These are phyloP conservation scores for Eutypella sp. DNA, from an alignment of 2,329 filamentous ascomycete genomes.

Conservation along the genomic window DNA sequence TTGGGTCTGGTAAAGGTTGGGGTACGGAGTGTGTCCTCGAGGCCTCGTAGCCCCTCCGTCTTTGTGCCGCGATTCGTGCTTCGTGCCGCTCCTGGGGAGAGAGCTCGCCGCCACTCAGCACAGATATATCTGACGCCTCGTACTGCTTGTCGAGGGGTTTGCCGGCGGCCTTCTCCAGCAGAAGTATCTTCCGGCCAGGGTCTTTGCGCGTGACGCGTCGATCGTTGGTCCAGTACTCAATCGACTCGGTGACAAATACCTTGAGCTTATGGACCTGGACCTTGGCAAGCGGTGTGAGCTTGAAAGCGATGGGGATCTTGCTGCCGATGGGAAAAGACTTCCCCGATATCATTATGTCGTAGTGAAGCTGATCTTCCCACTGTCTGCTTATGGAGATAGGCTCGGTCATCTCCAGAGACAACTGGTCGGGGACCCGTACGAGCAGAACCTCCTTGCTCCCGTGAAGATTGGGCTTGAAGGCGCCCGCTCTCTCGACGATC, in stretches of 20 bases:
- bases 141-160: slow-evolving; percentile 68
- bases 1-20: slow-evolving; percentile 44
- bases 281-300: slow-evolving; percentile 86
- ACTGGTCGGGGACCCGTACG: slow-evolving; percentile 79
- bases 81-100: slow-evolving; percentile 42
- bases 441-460: slow-evolving; percentile 78
- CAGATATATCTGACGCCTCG: slow-evolving; percentile 68
- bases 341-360: slow-evolving; percentile 92
- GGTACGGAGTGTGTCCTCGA: slow-evolving; percentile 34
- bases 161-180: slow-evolving; percentile 86
- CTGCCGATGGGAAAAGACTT: slow-evolving; percentile 89
- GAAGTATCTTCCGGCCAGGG: slow-evolving; percentile 73
- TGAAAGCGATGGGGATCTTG: slow-evolving; percentile 89
- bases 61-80: slow-evolving; percentile 41
- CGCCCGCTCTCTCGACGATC: slow-evolving; percentile 77
- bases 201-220: slow-evolving; percentile 81
- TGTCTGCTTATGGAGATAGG: slow-evolving; percentile 89
- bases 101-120: slow-evolving; percentile 76
- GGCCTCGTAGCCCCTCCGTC: slow-evolving; percentile 51
- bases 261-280: slow-evolving; percentile 91
- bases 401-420: slow-evolving; percentile 84
- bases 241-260: slow-evolving; percentile 83
- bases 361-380: slow-evolving; percentile 93
- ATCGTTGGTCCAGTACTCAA: slow-evolving; percentile 86
- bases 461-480: slow-evolving; percentile 83